Evolutionary conservation across 345 rosid genomes (phyloP).

Genomic region (Linum tenue): DNA sequence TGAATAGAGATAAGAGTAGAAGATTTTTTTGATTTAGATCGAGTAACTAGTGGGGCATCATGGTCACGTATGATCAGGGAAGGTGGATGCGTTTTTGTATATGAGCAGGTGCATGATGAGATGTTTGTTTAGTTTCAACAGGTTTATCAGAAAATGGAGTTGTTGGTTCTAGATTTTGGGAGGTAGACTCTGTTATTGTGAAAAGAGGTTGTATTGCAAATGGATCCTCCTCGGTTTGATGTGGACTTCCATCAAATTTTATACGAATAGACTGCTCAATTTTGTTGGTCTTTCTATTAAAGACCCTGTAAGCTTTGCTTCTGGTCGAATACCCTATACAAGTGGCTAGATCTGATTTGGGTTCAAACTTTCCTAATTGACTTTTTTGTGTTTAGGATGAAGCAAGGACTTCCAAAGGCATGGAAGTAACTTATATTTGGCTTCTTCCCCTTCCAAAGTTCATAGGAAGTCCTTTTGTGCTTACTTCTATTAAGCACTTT

Average conservation of each 20-base stretch:
- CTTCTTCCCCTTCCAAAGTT: too few relatives aligned
- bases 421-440: too few relatives aligned
- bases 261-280: background rate
- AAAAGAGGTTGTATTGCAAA: background rate
- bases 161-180: too few relatives aligned
- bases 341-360: background rate
- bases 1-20: background rate
- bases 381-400: background rate
- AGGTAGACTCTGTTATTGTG: too few relatives aligned
- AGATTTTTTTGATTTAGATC: too few relatives aligned
- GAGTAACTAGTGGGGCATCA: too few relatives aligned
- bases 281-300: background rate
- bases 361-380: background rate
- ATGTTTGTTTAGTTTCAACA: too few relatives aligned
- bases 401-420: background rate
- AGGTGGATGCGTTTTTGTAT: background rate
- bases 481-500: background rate
- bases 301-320: background rate
- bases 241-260: background rate
- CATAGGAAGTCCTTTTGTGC: background rate
- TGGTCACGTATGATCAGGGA: too few relatives aligned
- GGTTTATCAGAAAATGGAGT: background rate
- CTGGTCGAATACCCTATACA: background rate
- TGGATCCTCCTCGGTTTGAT: background rate
- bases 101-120: background rate